Percentiles rank a stretch among this genome's conserved stretches.
phyloP scores from a whole-genome alignment of 371 early-diverging fungal genomes.

The Syncephalis plumigaleata region DNA sequence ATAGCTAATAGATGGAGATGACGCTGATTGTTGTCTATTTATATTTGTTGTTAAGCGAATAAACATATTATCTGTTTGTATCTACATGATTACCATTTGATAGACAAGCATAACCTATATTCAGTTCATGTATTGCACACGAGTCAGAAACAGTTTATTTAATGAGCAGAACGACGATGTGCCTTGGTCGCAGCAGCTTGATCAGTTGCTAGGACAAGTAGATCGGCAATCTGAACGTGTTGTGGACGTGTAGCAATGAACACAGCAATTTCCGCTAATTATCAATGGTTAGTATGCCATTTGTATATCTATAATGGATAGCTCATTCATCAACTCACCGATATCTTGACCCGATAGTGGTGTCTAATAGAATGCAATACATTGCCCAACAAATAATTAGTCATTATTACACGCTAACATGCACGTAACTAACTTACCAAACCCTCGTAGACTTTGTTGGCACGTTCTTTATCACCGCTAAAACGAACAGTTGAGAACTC shows the following conservation, averaged over 20 bases:
- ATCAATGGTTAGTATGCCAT: constrained; percentile 1
- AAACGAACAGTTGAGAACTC: constrained; percentile 82
- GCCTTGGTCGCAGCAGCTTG: constrained; percentile 47
- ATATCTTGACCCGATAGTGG: constrained; percentile 12
- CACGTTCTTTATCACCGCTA: constrained; percentile 59
- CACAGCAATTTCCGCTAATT: constrained; percentile 58
- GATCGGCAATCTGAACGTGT: constrained; percentile 70
- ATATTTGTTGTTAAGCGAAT: no score
- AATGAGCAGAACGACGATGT: constrained; percentile 6
- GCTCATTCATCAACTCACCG: constrained; percentile 24
- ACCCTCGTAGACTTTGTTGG: constrained; percentile 66
- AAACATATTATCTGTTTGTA: no score
- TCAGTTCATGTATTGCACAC: no score
- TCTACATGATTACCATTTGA: no score
- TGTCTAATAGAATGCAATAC: constrained; percentile 3
- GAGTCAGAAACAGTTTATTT: no score
- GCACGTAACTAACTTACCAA: constrained; percentile 25
- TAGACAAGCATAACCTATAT: no score
- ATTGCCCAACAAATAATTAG: not conserved
- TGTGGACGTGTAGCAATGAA: constrained; percentile 68
- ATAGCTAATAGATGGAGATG: no score
- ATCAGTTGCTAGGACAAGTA: constrained; percentile 51
- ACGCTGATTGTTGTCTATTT: no score
- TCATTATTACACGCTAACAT: not conserved
- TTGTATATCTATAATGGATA: not conserved